Evolutionary conservation across 192 early-diverging fungal genomes (phyloP).

Genomic region (Mortierella antarctica): DNA sequence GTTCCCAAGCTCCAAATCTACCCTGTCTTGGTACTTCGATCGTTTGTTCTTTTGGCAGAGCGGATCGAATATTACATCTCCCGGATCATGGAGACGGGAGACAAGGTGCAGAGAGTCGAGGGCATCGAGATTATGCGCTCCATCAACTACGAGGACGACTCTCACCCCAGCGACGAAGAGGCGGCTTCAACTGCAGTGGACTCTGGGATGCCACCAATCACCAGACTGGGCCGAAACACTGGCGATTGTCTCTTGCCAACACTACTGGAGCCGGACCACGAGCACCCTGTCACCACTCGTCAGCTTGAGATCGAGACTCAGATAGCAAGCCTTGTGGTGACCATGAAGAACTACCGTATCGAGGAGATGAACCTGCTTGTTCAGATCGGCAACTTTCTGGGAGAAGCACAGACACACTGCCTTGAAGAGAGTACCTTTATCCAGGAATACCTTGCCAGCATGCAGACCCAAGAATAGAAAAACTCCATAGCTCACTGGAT

Average conservation of each 20-base stretch:
- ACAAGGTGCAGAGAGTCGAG: constrained; percentile 32
- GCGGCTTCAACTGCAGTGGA: neutral
- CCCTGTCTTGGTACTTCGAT: constrained; percentile 33
- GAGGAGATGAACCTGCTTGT: constrained; percentile 38
- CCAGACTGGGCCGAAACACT: constrained; percentile 3
- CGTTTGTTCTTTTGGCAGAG: constrained; percentile 14
- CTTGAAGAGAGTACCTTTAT: constrained; percentile 32
- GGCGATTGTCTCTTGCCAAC: constrained; percentile 22
- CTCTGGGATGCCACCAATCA: neutral
- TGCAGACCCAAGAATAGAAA: constrained; percentile 11
- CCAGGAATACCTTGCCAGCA: constrained; percentile 28
- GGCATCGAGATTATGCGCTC: constrained; percentile 15
- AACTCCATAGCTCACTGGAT: too few species aligned
- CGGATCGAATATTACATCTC: constrained; percentile 25
- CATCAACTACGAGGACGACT: constrained; percentile 6
- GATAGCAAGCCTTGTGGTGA: constrained; percentile 15
- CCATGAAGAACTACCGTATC: constrained; percentile 30
- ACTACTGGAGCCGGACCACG: constrained; percentile 16
- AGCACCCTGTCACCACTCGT: constrained; percentile 13
- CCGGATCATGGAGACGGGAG: constrained; percentile 46
- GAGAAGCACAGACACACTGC: constrained; percentile 24
- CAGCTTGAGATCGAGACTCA: constrained; percentile 23
- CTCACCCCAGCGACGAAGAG: neutral
- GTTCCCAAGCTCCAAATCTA: constrained; percentile 38
- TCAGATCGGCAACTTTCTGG: constrained; percentile 16